Evolutionary conservation across 495 filamentous ascomycete genomes (phyloP), one percentile per base, ranked within the genome.

Genomic region (Collariella sp.): DNA sequence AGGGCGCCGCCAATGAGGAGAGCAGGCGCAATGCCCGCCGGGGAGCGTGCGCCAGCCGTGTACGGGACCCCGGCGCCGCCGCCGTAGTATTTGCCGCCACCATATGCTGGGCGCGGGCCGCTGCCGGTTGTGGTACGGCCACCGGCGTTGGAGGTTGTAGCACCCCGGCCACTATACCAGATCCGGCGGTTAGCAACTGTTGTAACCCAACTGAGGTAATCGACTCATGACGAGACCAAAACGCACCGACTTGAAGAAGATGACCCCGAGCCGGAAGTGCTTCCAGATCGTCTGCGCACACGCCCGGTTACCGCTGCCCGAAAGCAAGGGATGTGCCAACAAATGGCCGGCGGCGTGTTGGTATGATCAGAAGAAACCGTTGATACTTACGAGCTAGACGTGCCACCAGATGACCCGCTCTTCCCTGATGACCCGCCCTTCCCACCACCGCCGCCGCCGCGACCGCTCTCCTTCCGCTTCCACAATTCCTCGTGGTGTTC

Each of bases 31-130:
- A 78, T 58, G 18, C 90, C 86, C 80, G 33, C 65, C 43, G 80
- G 74, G 0, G 85, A 87, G 0, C 52, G 43, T 0, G 6, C 2
- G 16, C 91, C 89, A 3, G 89, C 48, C 11, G 54, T 52, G 70
- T 91, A 96, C 4, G 93, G 88, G 5, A 72, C 68, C 11, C 65
- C 56, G 0, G 87, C 79, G 35, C 93, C 93, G 33, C 93, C 91
- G 38, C 83, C 81, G 57, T 95, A 96, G 68, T 82, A 94, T 31
- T 63, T 61, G 9, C 85, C 84, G 7, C 84, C 81, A 31, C 85
- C 85, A 62, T 82, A 88, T 2, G 63, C 59, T 0, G 83, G 81
- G 10, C 66, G 58, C 12, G 77, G 67, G 3, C 86, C 85, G n/a
- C 80, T 85, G 38, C 88, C 87, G 33, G 70, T 71, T 12, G 62